Conservation (phyloP, 495 filamentous ascomycete species). For the Usnea hakonensis region DNA sequence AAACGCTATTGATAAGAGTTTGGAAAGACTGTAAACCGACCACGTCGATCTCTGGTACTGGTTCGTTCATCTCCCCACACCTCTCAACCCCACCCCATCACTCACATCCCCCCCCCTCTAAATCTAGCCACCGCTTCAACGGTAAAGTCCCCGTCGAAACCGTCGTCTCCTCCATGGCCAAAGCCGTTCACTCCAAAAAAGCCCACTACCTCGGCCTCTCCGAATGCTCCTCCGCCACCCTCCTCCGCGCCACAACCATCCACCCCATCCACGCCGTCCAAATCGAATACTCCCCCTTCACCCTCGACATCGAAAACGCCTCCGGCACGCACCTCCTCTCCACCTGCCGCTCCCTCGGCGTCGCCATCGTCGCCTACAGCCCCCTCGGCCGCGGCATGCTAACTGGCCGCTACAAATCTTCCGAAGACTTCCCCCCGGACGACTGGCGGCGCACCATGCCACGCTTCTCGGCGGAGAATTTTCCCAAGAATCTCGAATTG, state of each 20-base stretch:
- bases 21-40: slow-evolving; percentile 34
- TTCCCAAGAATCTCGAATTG: slow-evolving; percentile 38
- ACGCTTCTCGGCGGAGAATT: slow-evolving; percentile 44
- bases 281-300: slow-evolving; percentile 43
- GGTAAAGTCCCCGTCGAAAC: slow-evolving; percentile 41
- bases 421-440: slow-evolving; percentile 26
- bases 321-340: slow-evolving; percentile 39
- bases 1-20: slow-evolving; percentile 35
- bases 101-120: not conserved
- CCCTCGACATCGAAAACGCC: slow-evolving; percentile 45
- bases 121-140: slow-evolving; percentile 30
- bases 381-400: slow-evolving; percentile 43
- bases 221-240: slow-evolving; percentile 49
- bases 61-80: not conserved
- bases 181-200: slow-evolving; percentile 43
- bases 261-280: slow-evolving; percentile 49
- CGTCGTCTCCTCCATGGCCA: slow-evolving; percentile 39
- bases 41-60: slow-evolving; percentile 38
- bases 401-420: slow-evolving; percentile 29
- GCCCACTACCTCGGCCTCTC: slow-evolving; percentile 45
- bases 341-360: slow-evolving; percentile 40
- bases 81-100: not conserved
- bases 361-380: slow-evolving; percentile 37
- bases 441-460: slow-evolving; percentile 35
- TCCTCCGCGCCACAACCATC: slow-evolving; percentile 51